A percentile compares a stretch with the other conserved stretches of the same genome.
Conservation (phyloP, 2,329 filamentous ascomycete species). For the Cadophora sp. region DNA sequence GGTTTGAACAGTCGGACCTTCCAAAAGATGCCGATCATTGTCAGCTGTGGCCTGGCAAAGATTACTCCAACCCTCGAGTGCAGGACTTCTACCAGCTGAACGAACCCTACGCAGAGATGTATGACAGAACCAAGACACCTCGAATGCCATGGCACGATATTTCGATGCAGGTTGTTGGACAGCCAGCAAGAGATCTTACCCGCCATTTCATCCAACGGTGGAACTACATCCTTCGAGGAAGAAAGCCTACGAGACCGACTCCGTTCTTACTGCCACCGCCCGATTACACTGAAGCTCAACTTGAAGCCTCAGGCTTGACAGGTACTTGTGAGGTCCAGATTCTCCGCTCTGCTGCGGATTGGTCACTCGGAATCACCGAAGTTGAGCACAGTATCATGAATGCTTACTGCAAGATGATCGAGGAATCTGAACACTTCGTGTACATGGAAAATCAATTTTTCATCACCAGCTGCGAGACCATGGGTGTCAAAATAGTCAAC, state of each 20-base stretch:
- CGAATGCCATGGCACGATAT: constrained; percentile 99
- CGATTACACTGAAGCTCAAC: constrained; percentile 84
- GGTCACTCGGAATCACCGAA: constrained; percentile 89
- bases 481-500: constrained; percentile 88
- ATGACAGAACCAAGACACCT: constrained; percentile 85
- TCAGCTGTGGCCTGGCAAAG: constrained; percentile 96
- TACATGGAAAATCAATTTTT: constrained; percentile 99
- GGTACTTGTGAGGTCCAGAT: constrained; percentile 98
- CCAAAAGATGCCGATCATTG: constrained; percentile 93
- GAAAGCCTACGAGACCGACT: constrained; percentile 91
- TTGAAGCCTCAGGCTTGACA: constrained; percentile 85
- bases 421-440: constrained; percentile 94
- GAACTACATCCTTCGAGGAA: constrained; percentile 94
- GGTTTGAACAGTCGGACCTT: constrained; percentile 79
- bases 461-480: constrained; percentile 88
- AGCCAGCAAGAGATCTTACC: constrained; percentile 91
- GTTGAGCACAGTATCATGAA: constrained; percentile 96
- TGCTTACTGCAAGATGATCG: constrained; percentile 93
- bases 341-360: constrained; percentile 84
- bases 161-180: constrained; percentile 95
- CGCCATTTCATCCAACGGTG: constrained; percentile 97
- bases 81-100: constrained; percentile 94
- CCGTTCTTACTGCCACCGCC: constrained; percentile 93
- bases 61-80: constrained; percentile 95
- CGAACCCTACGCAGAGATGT: constrained; percentile 98